Evolutionary conservation across 2,329 filamentous ascomycete species (phyloP), one percentile per base, ranked within the genome.

Genomic region (Aureobasidium sp.): DNA sequence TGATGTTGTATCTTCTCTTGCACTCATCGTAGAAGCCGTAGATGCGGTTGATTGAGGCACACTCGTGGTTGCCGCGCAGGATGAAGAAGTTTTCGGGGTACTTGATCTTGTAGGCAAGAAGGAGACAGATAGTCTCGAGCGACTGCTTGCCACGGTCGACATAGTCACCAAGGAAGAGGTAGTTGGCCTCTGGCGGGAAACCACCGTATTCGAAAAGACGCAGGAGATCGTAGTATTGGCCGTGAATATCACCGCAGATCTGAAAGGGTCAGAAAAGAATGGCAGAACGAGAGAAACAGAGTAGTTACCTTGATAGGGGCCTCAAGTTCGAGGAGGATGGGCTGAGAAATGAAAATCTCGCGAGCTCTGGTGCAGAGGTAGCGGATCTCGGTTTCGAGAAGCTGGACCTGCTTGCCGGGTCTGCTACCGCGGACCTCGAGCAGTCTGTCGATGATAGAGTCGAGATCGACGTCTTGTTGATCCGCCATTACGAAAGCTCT

Each of bases 41-140:
- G 78, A 97, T 96, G 74, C 94, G 91, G 82, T 96, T 99, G 82
- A 99, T 96, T 59, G 90, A 96, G 64, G 94, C 94, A 79, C 94
- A 97, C 79, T 99, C 94, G 82, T 99, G 94, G 82, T 99, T 99
- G 67, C 94, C 94, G 69, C 94, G 91, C 64, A 99, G 86, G 69
- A 99, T 89, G 82, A 99, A 99, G 81, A 99, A 97, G 82, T 99
- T 99, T 80, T 99, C 94, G 53, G 94, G 94, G 76, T 96, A 97
- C 82, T 97, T 97, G 85, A 99, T 96, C 86, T 99, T 99, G 86
- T 97, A 99, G 66, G 92, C 92, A 57, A 99, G 85, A 63, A 99
- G 84, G 67, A 99, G 83, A 81, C 92, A 96, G 78, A 99, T 97
- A 69, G 94, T 97, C 82, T 99, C 94, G 61, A 99, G 87, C 41